Evolutionary conservation across 2,329 filamentous ascomycete species (phyloP), one percentile per base, ranked within the genome.

Genomic region (Scleromitrula shiraiana): DNA sequence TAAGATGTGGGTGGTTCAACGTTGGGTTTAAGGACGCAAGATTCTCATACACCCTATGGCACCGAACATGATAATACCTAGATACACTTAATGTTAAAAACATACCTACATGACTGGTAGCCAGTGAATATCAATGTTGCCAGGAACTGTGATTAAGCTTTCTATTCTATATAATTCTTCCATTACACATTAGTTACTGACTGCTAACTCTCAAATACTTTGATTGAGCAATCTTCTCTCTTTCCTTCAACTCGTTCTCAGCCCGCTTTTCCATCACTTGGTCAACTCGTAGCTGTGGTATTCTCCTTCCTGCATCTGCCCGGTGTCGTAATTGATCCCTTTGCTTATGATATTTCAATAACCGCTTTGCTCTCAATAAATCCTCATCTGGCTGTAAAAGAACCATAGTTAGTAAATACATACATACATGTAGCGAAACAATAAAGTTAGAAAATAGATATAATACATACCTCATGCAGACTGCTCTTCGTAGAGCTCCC

Each of bases 331-430:
- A 26, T 19, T n/a, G 37, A 35, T 49, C 39, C 22, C 39, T 33
- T 17, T 44, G 29, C n/a, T 44, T 26, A 12, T 44, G 44, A 20
- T 49, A 49, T 7, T 7, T 9, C 26, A 49, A 8, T 30, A 49
- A 15, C 23, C 14, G 29, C 27, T 49, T 44, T 19, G 46, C 46
- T 15, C 46, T 39, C 22, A 30, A 14, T 5, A 44, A 30, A 14
- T 49, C 46, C 5, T 14, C 14, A 20, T 38, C 46, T 7, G 15
- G 24, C 46, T 49, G 20, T 24, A 2, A n/a, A 15, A 2, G 14
- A 14, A 17, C n/a, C 17, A 10, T 12, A 9, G 15, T 5, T 19
- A n/a, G 12, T 23, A 43, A 19, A 26, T 43, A 43, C 14, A 22
- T 40, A 17, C 20, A 40, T 12, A 24, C 36, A 19, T 22, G 35